phyloP scores from a whole-genome alignment of 257 asterid species.

The Osmanthus fragrans region DNA sequence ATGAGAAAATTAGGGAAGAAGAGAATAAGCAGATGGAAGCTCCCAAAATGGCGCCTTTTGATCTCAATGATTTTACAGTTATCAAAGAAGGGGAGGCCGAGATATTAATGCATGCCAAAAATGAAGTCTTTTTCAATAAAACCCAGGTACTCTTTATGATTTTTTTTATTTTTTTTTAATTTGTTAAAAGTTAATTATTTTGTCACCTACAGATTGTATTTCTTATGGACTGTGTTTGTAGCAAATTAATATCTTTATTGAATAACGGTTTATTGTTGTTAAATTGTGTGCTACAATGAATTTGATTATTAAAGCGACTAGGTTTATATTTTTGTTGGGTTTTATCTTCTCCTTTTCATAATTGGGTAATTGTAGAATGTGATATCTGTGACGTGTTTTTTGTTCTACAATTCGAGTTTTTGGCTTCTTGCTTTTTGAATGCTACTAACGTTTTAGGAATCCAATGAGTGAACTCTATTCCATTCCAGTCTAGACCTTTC shows the following conservation, averaged over 20 bases:
- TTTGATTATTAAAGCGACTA: neutral
- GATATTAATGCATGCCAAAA: slow-evolving; percentile 85
- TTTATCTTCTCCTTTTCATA: neutral
- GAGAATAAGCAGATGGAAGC: slow-evolving; percentile 31
- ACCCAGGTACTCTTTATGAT: slow-evolving; percentile 61
- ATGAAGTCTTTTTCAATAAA: slow-evolving; percentile 86
- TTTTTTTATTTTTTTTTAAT: neutral
- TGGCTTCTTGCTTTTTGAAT: neutral
- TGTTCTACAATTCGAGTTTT: neutral
- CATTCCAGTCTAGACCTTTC: too few relatives aligned
- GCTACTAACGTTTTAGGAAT: neutral
- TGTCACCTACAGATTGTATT: neutral
- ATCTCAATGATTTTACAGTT: slow-evolving; percentile 60
- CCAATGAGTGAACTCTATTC: too few relatives aligned
- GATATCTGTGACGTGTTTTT: neutral
- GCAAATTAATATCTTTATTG: neutral
- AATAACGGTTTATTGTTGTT: neutral
- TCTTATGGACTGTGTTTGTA: neutral
- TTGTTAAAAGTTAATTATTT: neutral
- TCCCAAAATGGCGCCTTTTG: slow-evolving; percentile 42
- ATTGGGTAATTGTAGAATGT: neutral
- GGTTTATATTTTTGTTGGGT: neutral
- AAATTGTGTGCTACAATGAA: slow-evolving; percentile 2
- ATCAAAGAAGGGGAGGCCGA: slow-evolving; percentile 96
- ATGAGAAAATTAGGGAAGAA: slow-evolving; percentile 41